phyloP scores from a whole-genome alignment of 2,329 filamentous ascomycete species.

The Rhytidhysteron rufulum region DNA sequence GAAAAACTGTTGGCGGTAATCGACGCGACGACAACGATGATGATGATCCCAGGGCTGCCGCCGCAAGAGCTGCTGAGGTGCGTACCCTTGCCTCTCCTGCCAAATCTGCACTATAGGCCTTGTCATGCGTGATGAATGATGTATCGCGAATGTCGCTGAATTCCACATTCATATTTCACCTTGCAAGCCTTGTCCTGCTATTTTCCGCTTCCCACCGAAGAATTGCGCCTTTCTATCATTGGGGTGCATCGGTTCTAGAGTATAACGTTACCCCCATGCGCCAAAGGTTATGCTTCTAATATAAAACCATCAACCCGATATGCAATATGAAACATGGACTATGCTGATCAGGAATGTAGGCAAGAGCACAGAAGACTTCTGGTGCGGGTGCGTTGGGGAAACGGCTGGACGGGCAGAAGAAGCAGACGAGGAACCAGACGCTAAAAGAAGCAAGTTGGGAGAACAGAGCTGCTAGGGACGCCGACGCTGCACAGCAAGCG shows the following conservation, averaged over 20 bases:
- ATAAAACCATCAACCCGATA: conserved; percentile 1
- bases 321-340: conserved; percentile 3
- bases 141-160: too few relatives aligned
- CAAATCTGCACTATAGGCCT: not conserved
- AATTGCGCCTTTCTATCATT: too few relatives aligned
- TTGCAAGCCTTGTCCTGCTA: too few relatives aligned
- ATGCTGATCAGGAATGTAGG: conserved; percentile 44
- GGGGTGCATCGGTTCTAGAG: too few relatives aligned
- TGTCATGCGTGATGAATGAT: too few relatives aligned
- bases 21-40: conserved; percentile 17
- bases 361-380: conserved; percentile 59
- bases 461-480: conserved; percentile 63
- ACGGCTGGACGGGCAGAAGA: conserved; percentile 46
- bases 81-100: conserved; percentile 25
- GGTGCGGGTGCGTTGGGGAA: conserved; percentile 48
- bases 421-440: conserved; percentile 54
- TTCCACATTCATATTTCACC: too few relatives aligned
- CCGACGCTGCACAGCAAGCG: conserved; percentile 59
- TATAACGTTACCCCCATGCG: too few relatives aligned
- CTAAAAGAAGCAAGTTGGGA: conserved; percentile 65
- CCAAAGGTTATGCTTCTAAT: too few relatives aligned
- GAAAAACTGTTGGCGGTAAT: conserved; percentile 60
- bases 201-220: too few relatives aligned
- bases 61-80: conserved; percentile 83
- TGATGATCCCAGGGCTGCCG: conserved; percentile 65